phyloP scores from a whole-genome alignment of 768 basidiomycete species.

The Lactarius sanguifluus region DNA sequence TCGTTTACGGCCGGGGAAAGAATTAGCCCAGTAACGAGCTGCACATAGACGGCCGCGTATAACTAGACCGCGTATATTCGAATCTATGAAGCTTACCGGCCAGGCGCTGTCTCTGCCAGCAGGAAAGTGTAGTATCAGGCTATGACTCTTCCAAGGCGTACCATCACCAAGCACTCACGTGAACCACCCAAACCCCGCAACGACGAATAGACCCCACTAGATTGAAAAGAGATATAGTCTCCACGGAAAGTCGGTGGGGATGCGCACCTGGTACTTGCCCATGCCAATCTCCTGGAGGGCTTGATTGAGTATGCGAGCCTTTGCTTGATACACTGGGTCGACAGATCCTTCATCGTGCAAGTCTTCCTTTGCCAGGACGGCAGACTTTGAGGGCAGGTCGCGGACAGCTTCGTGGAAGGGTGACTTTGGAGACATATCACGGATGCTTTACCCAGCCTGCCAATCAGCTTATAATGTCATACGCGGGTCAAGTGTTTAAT shows the following conservation, averaged over 20 bases:
- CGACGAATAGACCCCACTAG: slow-evolving; percentile 62
- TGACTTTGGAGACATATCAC: slow-evolving; percentile 12
- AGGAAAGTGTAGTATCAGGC: not conserved
- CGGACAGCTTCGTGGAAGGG: not conserved
- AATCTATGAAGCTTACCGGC: slow-evolving; percentile 49
- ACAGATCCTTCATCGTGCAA: slow-evolving; percentile 34
- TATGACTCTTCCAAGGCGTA: not conserved
- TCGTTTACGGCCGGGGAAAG: slow-evolving; percentile 50
- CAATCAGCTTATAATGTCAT: not conserved
- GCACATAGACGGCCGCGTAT: not conserved
- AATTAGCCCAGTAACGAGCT: slow-evolving; percentile 47
- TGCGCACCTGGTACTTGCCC: slow-evolving; percentile 64
- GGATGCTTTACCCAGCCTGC: not conserved
- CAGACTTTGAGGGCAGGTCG: not conserved
- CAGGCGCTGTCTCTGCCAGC: slow-evolving; percentile 61
- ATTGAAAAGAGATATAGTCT: not conserved
- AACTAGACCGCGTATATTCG: not conserved
- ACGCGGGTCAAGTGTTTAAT: not conserved
- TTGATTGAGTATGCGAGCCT: slow-evolving; percentile 55
- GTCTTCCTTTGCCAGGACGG: slow-evolving; percentile 8
- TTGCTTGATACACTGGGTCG: slow-evolving; percentile 60
- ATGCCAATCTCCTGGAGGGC: slow-evolving; percentile 68
- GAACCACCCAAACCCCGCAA: slow-evolving; percentile 75
- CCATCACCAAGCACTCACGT: slow-evolving; percentile 46
- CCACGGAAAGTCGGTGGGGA: not conserved